These are phyloP conservation scores for Marsdenia floribunda DNA, from an alignment of 257 asterid species.

Conservation along the genomic window DNA sequence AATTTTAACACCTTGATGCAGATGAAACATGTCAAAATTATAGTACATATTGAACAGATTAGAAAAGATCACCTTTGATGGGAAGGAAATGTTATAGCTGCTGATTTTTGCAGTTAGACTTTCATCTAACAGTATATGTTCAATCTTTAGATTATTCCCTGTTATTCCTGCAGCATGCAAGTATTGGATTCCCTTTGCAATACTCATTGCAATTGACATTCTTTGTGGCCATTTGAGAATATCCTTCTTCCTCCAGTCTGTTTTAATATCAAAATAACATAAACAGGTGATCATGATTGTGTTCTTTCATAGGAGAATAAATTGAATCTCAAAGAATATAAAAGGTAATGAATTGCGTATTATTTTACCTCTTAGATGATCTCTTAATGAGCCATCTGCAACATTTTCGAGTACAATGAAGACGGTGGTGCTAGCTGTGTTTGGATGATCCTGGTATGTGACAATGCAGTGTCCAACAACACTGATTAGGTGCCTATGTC, in stretches of 20 bases:
- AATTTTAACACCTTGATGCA: not conserved
- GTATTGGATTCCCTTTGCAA: conserved; percentile 87
- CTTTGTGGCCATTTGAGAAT: conserved; percentile 94
- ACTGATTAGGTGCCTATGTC: conserved; percentile 87
- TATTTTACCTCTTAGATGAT: conserved; percentile 61
- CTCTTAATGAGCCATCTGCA: conserved; percentile 63
- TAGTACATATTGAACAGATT: not conserved
- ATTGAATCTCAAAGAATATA: not conserved
- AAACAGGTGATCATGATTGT: not conserved
- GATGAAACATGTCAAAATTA: not conserved
- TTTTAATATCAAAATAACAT: conserved; percentile 5
- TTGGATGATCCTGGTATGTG: conserved; percentile 85
- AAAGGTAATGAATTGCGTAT: not conserved
- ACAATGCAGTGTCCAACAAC: conserved; percentile 90
- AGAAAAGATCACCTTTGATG: conserved; percentile 48
- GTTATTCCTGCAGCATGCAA: conserved; percentile 68
- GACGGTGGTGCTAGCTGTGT: conserved; percentile 71
- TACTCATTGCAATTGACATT: conserved; percentile 68
- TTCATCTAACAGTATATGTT: conserved; percentile 70
- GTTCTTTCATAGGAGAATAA: not conserved
- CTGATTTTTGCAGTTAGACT: conserved; percentile 67
- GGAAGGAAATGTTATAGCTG: conserved; percentile 69
- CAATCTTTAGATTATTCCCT: conserved; percentile 74
- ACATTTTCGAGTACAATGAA: conserved; percentile 74
- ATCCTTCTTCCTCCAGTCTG: conserved; percentile 89